Base-by-base conservation (phyloP, 148 eudicot species). In the Pouteria glomerata region DNA sequence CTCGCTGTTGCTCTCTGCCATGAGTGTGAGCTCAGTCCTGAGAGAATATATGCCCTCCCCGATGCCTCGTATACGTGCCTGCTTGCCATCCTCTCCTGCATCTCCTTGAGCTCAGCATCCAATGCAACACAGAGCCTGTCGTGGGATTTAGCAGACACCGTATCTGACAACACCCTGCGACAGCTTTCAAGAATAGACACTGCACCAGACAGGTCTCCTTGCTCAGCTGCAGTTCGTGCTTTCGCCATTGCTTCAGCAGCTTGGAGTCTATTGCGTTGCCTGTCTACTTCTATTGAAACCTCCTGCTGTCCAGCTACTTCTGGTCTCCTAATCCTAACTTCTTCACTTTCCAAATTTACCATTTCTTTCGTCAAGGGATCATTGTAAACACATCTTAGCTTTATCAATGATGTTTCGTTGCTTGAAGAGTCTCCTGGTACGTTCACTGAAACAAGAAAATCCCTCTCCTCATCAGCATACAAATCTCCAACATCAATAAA, bases 11-110 rank as follows among this genome's bases (percentile, higher is more conserved):
- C 97, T 63, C 97, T 73, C 77, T 92, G 97, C 97, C 97, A 92
- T 1, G 97, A 92, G 72, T 90, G 97, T 12, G 96, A 90, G 73
- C 97, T 92, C 75, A 92, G 80, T n/a, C 97, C 97, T n/a, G 97
- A 90, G 37, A 92, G 77, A 42, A 92, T 84, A 73, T 85, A 92
- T 3, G 97, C 97, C 73, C 97, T 82, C 47, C 97, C 97, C 0
- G 97, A 88, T 53, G 87, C 78, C 83, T 92, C 97, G 8, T 92
- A 92, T 5, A 82, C 84, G 12, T 80, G 91, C 47, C 93, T 86
- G 63, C 80, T 90, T n/a, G 81, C 80, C 96, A 90, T 85, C 79
- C 96, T 83, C 75, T 90, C 97, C 74, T 90, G 88, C 90, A 90
- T 88, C 77, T 92, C 91, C 86, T 83, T 88, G 35, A 92, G 82